These are phyloP conservation scores for Dipteronia sinensis DNA, from an alignment of 345 rosid species.

Conservation along the genomic window DNA sequence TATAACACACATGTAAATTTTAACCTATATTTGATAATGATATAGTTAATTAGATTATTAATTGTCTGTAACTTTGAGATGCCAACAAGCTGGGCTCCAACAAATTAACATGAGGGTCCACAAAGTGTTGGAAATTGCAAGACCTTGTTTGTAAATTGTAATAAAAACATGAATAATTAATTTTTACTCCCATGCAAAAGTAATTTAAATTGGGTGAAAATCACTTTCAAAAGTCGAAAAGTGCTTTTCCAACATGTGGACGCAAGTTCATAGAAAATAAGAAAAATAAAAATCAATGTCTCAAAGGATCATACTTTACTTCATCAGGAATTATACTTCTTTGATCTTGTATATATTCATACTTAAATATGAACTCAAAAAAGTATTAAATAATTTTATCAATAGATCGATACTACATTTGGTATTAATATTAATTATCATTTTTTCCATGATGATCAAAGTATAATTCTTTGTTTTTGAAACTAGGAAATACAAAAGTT, in stretches of 20 bases:
- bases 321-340: slow-evolving; percentile 22
- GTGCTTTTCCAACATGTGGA: slow-evolving; percentile 9
- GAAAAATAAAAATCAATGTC: not conserved
- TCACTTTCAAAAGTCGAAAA: not conserved
- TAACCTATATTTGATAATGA: not conserved
- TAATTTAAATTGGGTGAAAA: not conserved
- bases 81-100: not conserved
- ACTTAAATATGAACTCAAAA: too few relatives aligned
- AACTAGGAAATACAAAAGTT: not conserved
- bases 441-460: not conserved
- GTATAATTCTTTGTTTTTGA: not conserved
- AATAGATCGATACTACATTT: too few relatives aligned
- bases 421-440: too few relatives aligned
- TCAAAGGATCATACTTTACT: slow-evolving; percentile 19
- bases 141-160: not conserved
- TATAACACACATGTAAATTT: too few relatives aligned
- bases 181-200: slow-evolving; percentile 10
- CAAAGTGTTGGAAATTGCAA: too few relatives aligned
- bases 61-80: not conserved
- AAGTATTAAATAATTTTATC: too few relatives aligned
- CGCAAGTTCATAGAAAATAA: too few relatives aligned
- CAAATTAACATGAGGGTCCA: too few relatives aligned
- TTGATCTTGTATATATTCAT: not conserved
- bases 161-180: not conserved
- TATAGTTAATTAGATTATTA: not conserved